Percentiles rank a stretch among this genome's conserved stretches.
phyloP scores from a whole-genome alignment of 2,329 filamentous ascomycete species.

The Microdochium bolleyi region DNA sequence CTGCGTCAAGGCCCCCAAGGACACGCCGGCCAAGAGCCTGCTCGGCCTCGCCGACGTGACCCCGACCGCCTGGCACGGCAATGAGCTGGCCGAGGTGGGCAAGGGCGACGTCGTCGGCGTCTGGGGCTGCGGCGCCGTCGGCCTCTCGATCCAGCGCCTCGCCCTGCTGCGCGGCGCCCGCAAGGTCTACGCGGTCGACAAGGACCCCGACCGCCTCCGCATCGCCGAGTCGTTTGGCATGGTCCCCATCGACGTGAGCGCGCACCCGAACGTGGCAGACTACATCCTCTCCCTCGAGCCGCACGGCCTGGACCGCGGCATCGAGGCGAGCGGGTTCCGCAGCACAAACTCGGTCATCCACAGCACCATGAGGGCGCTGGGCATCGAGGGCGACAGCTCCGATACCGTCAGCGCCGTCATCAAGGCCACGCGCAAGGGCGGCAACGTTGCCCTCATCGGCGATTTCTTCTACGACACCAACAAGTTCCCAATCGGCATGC shows the following conservation, averaged over 20 bases:
- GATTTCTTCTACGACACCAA: constrained; percentile 19
- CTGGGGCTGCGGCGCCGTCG: constrained; percentile 22
- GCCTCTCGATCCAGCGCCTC: constrained; percentile 18
- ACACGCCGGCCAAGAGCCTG: constrained; percentile 17
- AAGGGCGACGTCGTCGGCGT: constrained; percentile 20
- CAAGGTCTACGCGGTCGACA: constrained; percentile 23
- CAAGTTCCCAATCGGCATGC: constrained; percentile 18
- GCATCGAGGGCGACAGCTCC: constrained; percentile 15
- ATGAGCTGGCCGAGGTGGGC: constrained; percentile 19
- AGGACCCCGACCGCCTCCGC: constrained; percentile 15
- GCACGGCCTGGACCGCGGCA: constrained; percentile 13
- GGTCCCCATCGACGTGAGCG: constrained; percentile 15
- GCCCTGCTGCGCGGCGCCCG: constrained; percentile 18
- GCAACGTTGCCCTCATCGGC: constrained; percentile 18
- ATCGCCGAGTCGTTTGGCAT: constrained; percentile 17
- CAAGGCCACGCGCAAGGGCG: constrained; percentile 19
- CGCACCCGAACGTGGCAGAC: constrained; percentile 15
- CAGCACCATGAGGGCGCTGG: constrained; percentile 12
- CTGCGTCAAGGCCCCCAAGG: constrained; percentile 16
- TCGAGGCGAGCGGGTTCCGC: constrained; percentile 20
- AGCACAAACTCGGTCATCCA: constrained; percentile 12
- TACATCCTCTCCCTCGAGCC: constrained; percentile 19
- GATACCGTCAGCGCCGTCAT: constrained; percentile 18
- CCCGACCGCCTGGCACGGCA: constrained; percentile 18
- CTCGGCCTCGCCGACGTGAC: constrained; percentile 21